A percentile compares a stretch with the other conserved stretches of the same genome.
phyloP scores from a whole-genome alignment of 306 rosid species.

The Cucurbita ficifolia region DNA sequence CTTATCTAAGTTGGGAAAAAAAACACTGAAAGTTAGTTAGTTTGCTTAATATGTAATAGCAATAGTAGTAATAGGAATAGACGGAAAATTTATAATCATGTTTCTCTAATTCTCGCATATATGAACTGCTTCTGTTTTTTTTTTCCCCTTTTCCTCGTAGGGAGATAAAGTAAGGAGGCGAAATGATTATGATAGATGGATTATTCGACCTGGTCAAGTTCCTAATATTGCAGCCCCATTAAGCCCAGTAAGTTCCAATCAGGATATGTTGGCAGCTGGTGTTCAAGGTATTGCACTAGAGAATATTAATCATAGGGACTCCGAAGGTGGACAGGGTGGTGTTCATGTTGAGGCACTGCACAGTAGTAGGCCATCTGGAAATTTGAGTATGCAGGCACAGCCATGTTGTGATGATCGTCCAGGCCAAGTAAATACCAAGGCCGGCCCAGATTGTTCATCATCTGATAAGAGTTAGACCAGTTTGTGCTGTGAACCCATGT shows the following conservation, averaged over 20 bases:
- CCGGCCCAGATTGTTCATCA: constrained; percentile 22
- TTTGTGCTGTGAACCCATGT: neutral
- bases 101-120: neutral
- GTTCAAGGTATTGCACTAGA: constrained; percentile 35
- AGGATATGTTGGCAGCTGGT: constrained; percentile 29
- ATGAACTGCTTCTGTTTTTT: neutral
- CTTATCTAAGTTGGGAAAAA: neutral
- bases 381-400: constrained; percentile 11
- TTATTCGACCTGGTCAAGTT: constrained; percentile 37
- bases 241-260: constrained; percentile 19
- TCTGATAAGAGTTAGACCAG: constrained; percentile 39
- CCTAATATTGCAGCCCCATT: constrained; percentile 17
- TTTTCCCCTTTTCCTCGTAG: constrained; percentile 13
- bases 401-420: constrained; percentile 8
- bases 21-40: neutral
- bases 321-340: constrained; percentile 6
- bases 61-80: neutral
- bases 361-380: constrained; percentile 6
- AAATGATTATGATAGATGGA: constrained; percentile 56
- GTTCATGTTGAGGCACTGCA: constrained; percentile 14
- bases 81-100: neutral
- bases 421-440: constrained; percentile 9
- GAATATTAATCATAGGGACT: constrained; percentile 7
- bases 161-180: constrained; percentile 72
- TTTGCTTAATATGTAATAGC: neutral